A percentile compares a stretch with the other conserved stretches of the same genome.
Evolutionary conservation across 768 basidiomycete genomes (phyloP).

Genomic region (Amanita jacksonii): DNA sequence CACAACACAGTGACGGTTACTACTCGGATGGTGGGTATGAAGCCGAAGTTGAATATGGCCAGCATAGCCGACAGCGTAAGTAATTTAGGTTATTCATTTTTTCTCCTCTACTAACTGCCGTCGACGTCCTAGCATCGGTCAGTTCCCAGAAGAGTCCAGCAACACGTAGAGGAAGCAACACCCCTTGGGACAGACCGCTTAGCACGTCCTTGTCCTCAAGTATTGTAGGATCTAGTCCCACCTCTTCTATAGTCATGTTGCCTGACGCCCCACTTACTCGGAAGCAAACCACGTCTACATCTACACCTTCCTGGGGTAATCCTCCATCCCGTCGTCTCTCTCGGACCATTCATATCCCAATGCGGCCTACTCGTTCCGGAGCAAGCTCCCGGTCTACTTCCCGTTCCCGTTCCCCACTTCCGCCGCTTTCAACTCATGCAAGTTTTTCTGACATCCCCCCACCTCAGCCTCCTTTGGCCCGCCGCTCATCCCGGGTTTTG

Average conservation of each 20-base stretch:
- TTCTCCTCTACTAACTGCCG: background rate
- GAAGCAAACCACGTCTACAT: conserved; percentile 38
- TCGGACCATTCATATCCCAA: conserved; percentile 71
- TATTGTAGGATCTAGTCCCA: conserved; percentile 47
- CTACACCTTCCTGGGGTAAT: conserved; percentile 46
- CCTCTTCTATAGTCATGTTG: conserved; percentile 48
- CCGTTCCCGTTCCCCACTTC: conserved; percentile 88
- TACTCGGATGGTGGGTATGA: conserved; percentile 81
- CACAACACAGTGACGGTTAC: conserved; percentile 59
- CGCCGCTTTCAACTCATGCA: conserved; percentile 52
- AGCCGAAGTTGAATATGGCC: conserved; percentile 56
- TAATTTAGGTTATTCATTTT: conserved; percentile 30
- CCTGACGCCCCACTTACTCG: conserved; percentile 60
- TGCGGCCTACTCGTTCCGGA: conserved; percentile 56
- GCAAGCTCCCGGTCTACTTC: conserved; percentile 92
- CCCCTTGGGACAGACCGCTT: conserved; percentile 57
- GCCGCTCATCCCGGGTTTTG: conserved; percentile 73
- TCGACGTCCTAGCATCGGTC: conserved; percentile 43
- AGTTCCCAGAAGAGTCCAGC: conserved; percentile 60
- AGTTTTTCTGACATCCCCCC: conserved; percentile 50
- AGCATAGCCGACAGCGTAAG: conserved; percentile 71
- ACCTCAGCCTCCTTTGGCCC: conserved; percentile 40
- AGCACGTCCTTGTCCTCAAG: conserved; percentile 48
- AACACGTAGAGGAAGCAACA: conserved; percentile 53
- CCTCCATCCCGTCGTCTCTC: conserved; percentile 73